A percentile compares a stretch with the other conserved stretches of the same genome.
Conservation (phyloP, 1,139 yeast species). For the Entelexis sorbosivorans region DNA sequence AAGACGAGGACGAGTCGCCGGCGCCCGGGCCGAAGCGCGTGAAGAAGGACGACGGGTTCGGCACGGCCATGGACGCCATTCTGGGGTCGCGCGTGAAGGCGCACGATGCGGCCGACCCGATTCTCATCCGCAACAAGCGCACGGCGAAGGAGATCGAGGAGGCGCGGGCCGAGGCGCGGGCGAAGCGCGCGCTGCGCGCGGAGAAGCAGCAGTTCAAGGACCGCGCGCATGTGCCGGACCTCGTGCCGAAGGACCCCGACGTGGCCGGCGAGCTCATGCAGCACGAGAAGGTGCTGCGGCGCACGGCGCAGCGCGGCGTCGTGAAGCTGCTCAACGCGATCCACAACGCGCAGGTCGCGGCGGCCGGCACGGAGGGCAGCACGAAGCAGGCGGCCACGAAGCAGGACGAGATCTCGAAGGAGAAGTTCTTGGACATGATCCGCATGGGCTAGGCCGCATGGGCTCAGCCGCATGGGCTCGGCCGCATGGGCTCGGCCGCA, state of each 20-base stretch:
- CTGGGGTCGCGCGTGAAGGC: constrained; percentile 79
- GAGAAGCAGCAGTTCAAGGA: constrained; percentile 65
- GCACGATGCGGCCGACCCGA: constrained; percentile 78
- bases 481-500: too few species aligned
- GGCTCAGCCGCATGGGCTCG: too few species aligned
- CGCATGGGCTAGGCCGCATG: constrained; percentile 75
- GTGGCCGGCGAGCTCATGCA: constrained; percentile 47
- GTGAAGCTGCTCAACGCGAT: constrained; percentile 86
- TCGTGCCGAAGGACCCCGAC: constrained; percentile 49
- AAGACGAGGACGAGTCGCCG: background rate
- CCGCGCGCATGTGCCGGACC: constrained; percentile 53
- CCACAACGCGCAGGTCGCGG: constrained; percentile 57
- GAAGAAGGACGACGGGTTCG: constrained; percentile 35
- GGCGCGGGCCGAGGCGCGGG: constrained; percentile 74
- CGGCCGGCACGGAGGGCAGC: constrained; percentile 30
- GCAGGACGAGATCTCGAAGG: constrained; percentile 61
- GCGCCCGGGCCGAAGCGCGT: background rate
- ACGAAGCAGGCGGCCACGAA: constrained; percentile 36
- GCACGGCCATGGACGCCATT: constrained; percentile 74
- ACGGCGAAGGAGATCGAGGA: constrained; percentile 63
- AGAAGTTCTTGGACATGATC: constrained; percentile 77
- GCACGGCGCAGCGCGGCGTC: constrained; percentile 88
- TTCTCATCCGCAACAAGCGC: constrained; percentile 60
- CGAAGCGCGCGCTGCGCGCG: constrained; percentile 53
- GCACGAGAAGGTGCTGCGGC: constrained; percentile 60